phyloP scores from a whole-genome alignment of 257 asterid genomes.

The Solanum medicagineum region DNA sequence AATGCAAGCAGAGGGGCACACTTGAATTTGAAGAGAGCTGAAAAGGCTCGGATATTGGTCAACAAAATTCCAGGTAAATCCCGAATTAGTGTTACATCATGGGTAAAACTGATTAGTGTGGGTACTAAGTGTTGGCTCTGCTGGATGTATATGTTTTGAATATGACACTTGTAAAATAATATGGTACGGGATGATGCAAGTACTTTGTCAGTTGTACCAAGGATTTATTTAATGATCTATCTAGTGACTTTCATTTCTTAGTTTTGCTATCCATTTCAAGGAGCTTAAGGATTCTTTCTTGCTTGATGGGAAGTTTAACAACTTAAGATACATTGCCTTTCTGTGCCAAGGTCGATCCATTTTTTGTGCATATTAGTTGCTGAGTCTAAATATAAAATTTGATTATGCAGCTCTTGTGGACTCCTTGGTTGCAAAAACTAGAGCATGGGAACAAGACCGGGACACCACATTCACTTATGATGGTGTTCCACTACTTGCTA shows the following conservation, averaged over 20 bases:
- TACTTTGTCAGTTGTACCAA: neutral
- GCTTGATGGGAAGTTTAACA: neutral
- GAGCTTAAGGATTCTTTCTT: neutral
- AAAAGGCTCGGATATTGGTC: conserved; percentile 38
- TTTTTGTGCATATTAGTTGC: neutral
- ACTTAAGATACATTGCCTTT: neutral
- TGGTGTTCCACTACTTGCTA: conserved; percentile 97
- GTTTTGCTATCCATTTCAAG: neutral
- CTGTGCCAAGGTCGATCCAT: neutral
- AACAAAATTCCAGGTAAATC: conserved; percentile 38
- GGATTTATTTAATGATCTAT: neutral
- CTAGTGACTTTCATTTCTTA: neutral
- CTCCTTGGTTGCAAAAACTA: conserved; percentile 67
- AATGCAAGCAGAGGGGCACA: conserved; percentile 50
- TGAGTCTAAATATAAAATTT: neutral
- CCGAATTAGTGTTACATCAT: neutral
- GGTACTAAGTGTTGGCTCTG: neutral
- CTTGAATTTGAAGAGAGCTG: conserved; percentile 43
- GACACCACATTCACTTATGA: conserved; percentile 72
- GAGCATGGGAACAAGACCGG: conserved; percentile 89
- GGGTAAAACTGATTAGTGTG: neutral
- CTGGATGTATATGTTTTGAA: neutral
- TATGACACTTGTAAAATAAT: neutral
- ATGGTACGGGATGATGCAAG: neutral
- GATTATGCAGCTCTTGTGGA: conserved; percentile 81